Evolutionary conservation across 768 basidiomycete species (phyloP), one percentile per base, ranked within the genome.

Genomic region (Russula compacta): DNA sequence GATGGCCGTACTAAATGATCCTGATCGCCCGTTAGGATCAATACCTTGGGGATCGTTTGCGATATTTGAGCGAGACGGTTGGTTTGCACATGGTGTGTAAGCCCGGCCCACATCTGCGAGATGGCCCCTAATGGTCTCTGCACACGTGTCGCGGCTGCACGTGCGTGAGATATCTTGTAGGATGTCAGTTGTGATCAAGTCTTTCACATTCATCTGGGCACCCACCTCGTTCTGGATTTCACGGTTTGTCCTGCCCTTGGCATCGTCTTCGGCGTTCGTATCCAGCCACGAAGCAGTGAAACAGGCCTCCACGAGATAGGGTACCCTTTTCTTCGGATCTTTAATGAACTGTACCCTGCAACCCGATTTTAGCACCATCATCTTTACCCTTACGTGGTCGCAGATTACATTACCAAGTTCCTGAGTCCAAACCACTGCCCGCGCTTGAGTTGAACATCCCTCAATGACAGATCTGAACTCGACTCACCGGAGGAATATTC

Each of bases 51-150:
- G 21, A 91, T 79, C 4, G 75, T 73, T 0, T 71, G 68, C 0
- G 83, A 81, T 48, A 78, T 75, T 35, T 60, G 51, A 2, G 56
- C 63, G 12, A 77, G 68, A 2, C 71, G 70, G 2, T 67, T 68
- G 0, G 73, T 66, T 4, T 67, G 64, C 47, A 89, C 83, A 55
- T 78, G 68, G 68, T 92, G 89, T 0, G 84, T 86, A 1, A 87
- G 64, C 0, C 68, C 83, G 1, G 90, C 87, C 14, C 74, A 76
- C 81, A 87, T 83, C 70, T 93, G 92, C 11, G 86, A 89, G 15
- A 92, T 59, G 32, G 80, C 73, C 0, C 90, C 90, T 17, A 80
- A 61, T 54, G 84, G 69, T 3, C 73, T 75, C 65, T 90, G 91
- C 3, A 80, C 81, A 38, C 77, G 79, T 1, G 85, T 83, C 7